Conservation (phyloP, 257 asterid species). For the Scutellaria barbata region DNA sequence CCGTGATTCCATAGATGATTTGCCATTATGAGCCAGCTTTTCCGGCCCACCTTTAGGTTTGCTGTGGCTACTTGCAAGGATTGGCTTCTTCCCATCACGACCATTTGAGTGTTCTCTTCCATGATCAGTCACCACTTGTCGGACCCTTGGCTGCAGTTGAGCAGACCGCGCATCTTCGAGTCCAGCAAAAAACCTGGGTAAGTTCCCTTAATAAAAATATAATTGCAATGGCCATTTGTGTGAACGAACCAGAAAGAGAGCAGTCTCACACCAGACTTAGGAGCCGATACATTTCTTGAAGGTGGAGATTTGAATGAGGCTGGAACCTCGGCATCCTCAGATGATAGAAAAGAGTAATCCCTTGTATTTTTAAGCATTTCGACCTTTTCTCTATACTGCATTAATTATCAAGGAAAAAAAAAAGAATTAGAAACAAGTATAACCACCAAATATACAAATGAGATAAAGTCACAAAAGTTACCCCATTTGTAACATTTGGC, state of each 20-base stretch:
- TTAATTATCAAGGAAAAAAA: slow-evolving; percentile 28
- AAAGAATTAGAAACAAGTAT: slow-evolving; percentile 15
- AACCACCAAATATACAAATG: neutral
- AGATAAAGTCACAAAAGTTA: slow-evolving; percentile 30
- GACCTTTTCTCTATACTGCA: slow-evolving; percentile 68
- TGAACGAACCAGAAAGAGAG: slow-evolving; percentile 37
- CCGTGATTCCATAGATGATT: slow-evolving; percentile 46
- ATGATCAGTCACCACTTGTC: slow-evolving; percentile 41
- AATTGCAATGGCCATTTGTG: slow-evolving; percentile 35
- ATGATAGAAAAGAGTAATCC: slow-evolving; percentile 86
- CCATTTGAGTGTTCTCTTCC: slow-evolving; percentile 50
- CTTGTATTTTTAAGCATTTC: slow-evolving; percentile 80
- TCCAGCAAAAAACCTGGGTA: slow-evolving; percentile 72
- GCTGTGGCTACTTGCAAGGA: slow-evolving; percentile 40
- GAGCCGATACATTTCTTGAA: slow-evolving; percentile 53
- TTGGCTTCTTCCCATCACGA: slow-evolving; percentile 51
- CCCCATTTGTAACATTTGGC: slow-evolving; percentile 64
- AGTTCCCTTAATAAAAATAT: slow-evolving; percentile 61
- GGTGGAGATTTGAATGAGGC: slow-evolving; percentile 56
- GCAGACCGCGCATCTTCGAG: slow-evolving; percentile 69
- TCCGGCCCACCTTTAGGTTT: slow-evolving; percentile 51
- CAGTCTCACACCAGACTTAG: slow-evolving; percentile 67
- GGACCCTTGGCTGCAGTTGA: slow-evolving; percentile 50
- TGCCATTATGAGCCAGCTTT: slow-evolving; percentile 41
- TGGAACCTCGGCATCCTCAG: slow-evolving; percentile 82